Conservation (phyloP, 495 filamentous ascomycete genomes). For the Alectoria sarmentosa region DNA sequence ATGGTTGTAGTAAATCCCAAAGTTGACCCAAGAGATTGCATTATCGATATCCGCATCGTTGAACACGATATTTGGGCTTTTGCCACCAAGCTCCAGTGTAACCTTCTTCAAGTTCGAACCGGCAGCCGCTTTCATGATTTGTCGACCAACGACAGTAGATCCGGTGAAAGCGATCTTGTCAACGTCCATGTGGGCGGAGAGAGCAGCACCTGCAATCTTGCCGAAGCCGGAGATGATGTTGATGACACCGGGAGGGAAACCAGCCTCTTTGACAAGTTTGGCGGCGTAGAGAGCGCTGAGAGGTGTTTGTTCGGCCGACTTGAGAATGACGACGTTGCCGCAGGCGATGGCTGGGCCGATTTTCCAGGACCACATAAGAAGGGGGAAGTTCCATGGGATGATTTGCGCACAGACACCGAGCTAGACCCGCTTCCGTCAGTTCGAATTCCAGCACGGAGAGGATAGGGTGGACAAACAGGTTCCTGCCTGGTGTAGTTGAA, state of each 20-base stretch:
- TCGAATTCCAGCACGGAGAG: background rate
- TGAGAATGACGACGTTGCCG: conserved; percentile 86
- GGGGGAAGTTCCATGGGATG: conserved; percentile 98
- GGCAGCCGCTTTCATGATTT: conserved; percentile 94
- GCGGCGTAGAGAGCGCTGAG: conserved; percentile 78
- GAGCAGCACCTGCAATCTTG: conserved; percentile 80
- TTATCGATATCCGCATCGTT: conserved; percentile 93
- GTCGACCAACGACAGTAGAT: conserved; percentile 81
- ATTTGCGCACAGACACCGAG: conserved; percentile 92
- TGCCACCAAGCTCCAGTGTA: conserved; percentile 95
- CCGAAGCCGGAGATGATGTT: conserved; percentile 95
- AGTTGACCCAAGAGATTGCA: conserved; percentile 97
- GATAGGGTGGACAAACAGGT: conserved; percentile 49
- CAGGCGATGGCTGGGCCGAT: conserved; percentile 86
- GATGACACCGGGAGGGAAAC: conserved; percentile 92
- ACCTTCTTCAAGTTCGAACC: conserved; percentile 98
- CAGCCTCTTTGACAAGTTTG: conserved; percentile 82
- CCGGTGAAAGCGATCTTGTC: conserved; percentile 99
- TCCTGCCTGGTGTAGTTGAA: conserved; percentile 90
- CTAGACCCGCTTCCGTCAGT: conserved; percentile 28
- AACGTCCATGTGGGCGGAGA: conserved; percentile 91
- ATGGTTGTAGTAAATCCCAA: conserved; percentile 98
- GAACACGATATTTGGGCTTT: conserved; percentile 98
- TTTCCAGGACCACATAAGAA: conserved; percentile 98
- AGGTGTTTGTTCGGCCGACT: conserved; percentile 96